Percentiles rank a stretch among this genome's conserved stretches.
These are phyloP conservation scores for Candida boidinii DNA, from an alignment of 805 yeast genomes.

Conservation along the genomic window DNA sequence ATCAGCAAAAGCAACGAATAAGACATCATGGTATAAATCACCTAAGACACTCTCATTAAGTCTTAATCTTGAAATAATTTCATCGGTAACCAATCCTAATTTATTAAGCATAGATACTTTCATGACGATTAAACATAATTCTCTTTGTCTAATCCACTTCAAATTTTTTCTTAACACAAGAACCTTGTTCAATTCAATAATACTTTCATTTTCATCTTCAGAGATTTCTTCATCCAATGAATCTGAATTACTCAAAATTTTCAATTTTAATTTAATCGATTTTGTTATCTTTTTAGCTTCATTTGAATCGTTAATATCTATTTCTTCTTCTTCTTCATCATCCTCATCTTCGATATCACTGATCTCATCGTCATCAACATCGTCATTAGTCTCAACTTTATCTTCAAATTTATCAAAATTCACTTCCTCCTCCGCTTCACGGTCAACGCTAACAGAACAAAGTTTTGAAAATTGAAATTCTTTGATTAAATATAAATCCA, in stretches of 20 bases:
- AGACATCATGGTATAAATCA: slow-evolving; percentile 5
- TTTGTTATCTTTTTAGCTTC: not conserved
- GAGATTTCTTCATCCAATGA: too few relatives aligned
- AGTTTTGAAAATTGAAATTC: slow-evolving; percentile 37
- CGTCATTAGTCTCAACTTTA: slow-evolving; percentile 1
- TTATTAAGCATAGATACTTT: slow-evolving; percentile 14
- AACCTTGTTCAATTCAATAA: too few relatives aligned
- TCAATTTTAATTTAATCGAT: too few relatives aligned
- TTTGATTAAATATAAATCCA: slow-evolving; percentile 36
- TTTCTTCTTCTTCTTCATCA: slow-evolving; percentile 3
- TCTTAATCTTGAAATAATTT: slow-evolving; percentile 11
- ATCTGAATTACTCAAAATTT: too few relatives aligned
- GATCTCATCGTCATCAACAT: slow-evolving; percentile 1
- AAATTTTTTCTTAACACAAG: not conserved
- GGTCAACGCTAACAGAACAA: slow-evolving; percentile 32
- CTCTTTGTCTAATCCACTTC: slow-evolving; percentile 9
- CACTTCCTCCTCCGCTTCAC: slow-evolving; percentile 42
- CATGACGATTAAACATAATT: slow-evolving; percentile 15
- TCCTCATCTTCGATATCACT: too few relatives aligned
- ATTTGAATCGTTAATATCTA: too few relatives aligned
- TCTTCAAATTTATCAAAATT: slow-evolving; percentile 13
- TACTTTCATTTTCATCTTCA: too few relatives aligned
- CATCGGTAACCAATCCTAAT: slow-evolving; percentile 8
- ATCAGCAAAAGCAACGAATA: not conserved
- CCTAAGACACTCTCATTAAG: slow-evolving; percentile 18